phyloP scores from a whole-genome alignment of 23 red algal genomes.

The Gracilaria gracilis region DNA sequence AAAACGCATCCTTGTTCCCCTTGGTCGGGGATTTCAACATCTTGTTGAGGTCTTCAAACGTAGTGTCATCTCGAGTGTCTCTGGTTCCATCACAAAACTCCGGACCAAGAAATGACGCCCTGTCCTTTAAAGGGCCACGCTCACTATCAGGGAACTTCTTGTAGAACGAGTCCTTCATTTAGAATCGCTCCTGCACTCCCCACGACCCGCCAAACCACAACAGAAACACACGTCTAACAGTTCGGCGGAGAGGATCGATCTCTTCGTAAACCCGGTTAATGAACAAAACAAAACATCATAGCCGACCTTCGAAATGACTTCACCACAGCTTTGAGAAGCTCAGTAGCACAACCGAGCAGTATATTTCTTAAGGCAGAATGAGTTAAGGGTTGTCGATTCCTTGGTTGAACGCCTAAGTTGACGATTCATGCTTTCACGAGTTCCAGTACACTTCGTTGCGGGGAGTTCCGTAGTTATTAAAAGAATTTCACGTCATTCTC shows the following conservation, averaged over 20 bases:
- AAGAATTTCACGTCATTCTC: constrained; percentile 2
- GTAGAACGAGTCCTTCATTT: constrained; percentile 33
- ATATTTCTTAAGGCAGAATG: not conserved
- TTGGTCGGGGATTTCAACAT: constrained; percentile 30
- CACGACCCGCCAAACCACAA: too few species aligned
- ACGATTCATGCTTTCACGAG: not conserved
- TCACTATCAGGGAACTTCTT: constrained; percentile 66
- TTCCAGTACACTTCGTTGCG: not conserved
- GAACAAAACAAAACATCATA: too few species aligned
- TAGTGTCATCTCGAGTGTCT: constrained; percentile 3
- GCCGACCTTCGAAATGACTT: too few species aligned
- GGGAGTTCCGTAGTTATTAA: not conserved
- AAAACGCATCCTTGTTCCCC: constrained; percentile 18
- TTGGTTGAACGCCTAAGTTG: not conserved
- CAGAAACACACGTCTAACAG: too few species aligned
- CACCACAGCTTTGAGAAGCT: not conserved
- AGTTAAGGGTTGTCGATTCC: not conserved
- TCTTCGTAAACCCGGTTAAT: too few species aligned
- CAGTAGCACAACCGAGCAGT: not conserved
- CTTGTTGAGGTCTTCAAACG: constrained; percentile 15
- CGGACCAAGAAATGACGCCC: constrained; percentile 52
- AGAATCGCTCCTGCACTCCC: not conserved
- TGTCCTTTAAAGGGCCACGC: constrained; percentile 36
- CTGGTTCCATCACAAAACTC: constrained; percentile 1
- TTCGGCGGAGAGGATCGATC: too few species aligned